Base-by-base conservation (phyloP, 2,329 filamentous ascomycete genomes). In the Curvularia verruculosa region DNA sequence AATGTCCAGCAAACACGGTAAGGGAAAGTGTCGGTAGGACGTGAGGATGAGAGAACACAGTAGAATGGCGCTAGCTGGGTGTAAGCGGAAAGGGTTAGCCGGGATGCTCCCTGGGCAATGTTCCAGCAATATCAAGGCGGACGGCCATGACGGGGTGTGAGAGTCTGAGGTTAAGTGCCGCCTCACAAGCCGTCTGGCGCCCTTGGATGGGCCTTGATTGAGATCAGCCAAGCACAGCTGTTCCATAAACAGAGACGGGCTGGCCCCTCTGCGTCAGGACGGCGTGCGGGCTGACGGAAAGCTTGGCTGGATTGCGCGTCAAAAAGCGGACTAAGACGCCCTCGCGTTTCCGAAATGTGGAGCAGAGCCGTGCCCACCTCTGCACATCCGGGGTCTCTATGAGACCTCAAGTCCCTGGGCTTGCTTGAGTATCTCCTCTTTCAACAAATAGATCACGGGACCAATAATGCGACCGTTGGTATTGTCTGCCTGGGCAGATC, bases 271-370 rank as follows among this genome's bases (percentile, higher is more conserved):
- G 40, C 23, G 13, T 41, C 49, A 24, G n/a, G 28, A 21, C 37
- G 28, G 28, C 41, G 36, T 36, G 51, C 49, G 36, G 48, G 49
- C 49, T 52, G 43, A 48, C 50, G 44, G 45, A 31, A 49, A 36
- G 28, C 54, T 48, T 48, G 37, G 49, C 24, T 28, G 19, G 43
- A 48, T 56, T 56, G 54, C 54, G 54, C 54, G 54, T 56, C 54
- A 48, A 56, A 52, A 56, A 56, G 54, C 52, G 49, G 54, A 36
- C 36, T 43, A 44, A 43, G 36, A 53, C 36, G 46, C 29, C 28
- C 41, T 26, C 41, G 37, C 54, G 54, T 56, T 56, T 56, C 54
- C 34, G 28, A 53, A 48, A 44, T 53, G 44, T 48, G 49, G 44
- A 23, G 34, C 54, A 18, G 43, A 47, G 19, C 40, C 44, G 44